Evolutionary conservation across 257 asterid species (phyloP), one percentile per base, ranked within the genome.

Genomic region (Leptodermis oblonga): DNA sequence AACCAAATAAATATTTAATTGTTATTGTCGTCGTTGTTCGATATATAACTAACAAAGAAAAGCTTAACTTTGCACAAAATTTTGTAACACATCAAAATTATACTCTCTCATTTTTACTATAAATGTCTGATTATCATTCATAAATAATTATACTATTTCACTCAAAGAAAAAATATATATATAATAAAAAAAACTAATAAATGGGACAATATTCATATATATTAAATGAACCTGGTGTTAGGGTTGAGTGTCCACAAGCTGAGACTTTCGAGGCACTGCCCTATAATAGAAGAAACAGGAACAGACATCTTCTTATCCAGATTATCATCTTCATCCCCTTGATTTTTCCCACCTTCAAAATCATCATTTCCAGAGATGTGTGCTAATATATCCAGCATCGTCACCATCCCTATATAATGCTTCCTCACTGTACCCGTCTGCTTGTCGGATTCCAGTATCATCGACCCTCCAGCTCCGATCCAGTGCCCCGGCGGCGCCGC

Each of bases 401-500:
- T 90, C 34, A 85, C 86, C 96, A 93, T 90, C 66, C 99, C 97
- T 49, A 90, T 93, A 12, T 93, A 90, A 49, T 93, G 99, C 74
- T 93, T 93, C 77, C 96, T 84, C n/a, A 84, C 89, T 1, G 84
- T 88, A 71, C 97, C 99, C 0, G 97, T 90, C 67, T 80, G 90
- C 81, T 90, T 93, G 77, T 93, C 99, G 68, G 89, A 53, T 79
- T 90, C 96, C 77, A 93, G 14, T 4, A 93, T 90, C 99, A 93
- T 93, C 9, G 99, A 88, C 4, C 99, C 99, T 0, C 99, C 99
- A 22, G 99, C 96, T 1, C 97, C 99, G 14, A 93, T 93, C 96
- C 95, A 93, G n/a, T 90, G 97, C 0, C 99, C 99, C 12, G 96
- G 99, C 1, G 99, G 99, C 17, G 99, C 97, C 20, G 97, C 98